These are phyloP conservation scores for Yarrowia divulgata DNA, from an alignment of 805 yeast genomes.

Conservation along the genomic window DNA sequence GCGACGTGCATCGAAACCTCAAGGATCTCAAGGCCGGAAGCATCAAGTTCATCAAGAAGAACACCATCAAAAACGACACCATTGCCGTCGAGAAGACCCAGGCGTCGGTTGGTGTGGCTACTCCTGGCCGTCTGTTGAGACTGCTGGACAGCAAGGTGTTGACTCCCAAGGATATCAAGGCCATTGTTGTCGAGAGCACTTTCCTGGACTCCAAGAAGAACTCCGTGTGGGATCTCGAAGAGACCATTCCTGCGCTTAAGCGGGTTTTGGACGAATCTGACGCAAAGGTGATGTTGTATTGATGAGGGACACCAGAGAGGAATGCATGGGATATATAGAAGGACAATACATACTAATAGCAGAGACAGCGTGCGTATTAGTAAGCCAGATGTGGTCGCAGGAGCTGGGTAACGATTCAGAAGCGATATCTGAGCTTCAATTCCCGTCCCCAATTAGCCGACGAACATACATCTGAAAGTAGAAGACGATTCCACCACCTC, in stretches of 20 bases:
- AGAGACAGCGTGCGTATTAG: too few species aligned
- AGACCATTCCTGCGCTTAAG: constrained; percentile 46
- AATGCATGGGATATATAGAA: constrained; percentile 10
- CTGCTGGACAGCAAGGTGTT: constrained; percentile 57
- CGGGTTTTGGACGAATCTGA: constrained; percentile 41
- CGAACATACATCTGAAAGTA: too few species aligned
- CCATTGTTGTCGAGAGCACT: constrained; percentile 66
- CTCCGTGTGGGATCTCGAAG: constrained; percentile 62
- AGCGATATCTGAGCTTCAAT: too few species aligned
- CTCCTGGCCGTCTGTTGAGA: constrained; percentile 66
- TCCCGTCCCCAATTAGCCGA: too few species aligned
- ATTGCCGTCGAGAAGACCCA: constrained; percentile 51
- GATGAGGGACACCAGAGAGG: too few species aligned
- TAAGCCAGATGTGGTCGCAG: too few species aligned
- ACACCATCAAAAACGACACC: constrained; percentile 70
- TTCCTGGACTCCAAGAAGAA: constrained; percentile 68
- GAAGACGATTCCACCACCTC: too few species aligned
- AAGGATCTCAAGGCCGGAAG: constrained; percentile 59
- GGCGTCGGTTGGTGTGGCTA: constrained; percentile 60
- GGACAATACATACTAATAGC: constrained; percentile 9
- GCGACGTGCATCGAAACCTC: constrained; percentile 78
- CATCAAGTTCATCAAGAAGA: constrained; percentile 76
- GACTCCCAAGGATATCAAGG: constrained; percentile 57
- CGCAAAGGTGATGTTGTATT: constrained; percentile 37
- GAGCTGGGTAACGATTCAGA: too few species aligned